Evolutionary conservation across 1,284 basidiomycete genomes (phyloP).

Genomic region (Peniophora sp.): DNA sequence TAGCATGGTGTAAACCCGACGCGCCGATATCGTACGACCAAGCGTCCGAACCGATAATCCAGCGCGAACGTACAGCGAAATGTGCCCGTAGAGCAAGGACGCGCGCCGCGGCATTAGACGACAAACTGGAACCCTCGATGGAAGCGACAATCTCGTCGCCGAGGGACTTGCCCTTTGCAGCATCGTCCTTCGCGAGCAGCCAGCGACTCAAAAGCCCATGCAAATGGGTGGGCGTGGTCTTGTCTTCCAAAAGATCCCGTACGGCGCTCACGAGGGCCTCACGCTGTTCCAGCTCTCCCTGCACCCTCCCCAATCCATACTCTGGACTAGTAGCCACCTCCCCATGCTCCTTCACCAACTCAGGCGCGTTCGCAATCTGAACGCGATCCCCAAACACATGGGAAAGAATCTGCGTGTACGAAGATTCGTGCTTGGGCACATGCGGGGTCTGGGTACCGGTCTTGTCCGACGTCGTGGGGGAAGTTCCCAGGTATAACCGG

Average conservation of each 20-base stretch:
- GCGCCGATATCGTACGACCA: slow-evolving; percentile 97
- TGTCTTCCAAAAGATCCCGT: slow-evolving; percentile 48
- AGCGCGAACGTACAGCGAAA: slow-evolving; percentile 67
- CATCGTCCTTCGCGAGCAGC: slow-evolving; percentile 63
- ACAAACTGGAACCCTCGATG: slow-evolving; percentile 38
- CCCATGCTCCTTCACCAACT: slow-evolving; percentile 62
- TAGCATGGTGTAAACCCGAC: slow-evolving; percentile 93
- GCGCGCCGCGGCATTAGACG: slow-evolving; percentile 39
- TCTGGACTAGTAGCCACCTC: slow-evolving; percentile 81
- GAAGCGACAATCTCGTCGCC: slow-evolving; percentile 52
- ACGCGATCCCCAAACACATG: slow-evolving; percentile 82
- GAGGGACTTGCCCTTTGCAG: slow-evolving; percentile 48
- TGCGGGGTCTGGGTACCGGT: slow-evolving; percentile 34
- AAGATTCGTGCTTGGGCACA: slow-evolving; percentile 82
- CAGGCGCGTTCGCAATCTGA: slow-evolving; percentile 80
- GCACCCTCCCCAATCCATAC: slow-evolving; percentile 87
- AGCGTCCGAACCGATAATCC: slow-evolving; percentile 97
- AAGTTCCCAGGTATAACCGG: slow-evolving; percentile 38
- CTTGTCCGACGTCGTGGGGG: slow-evolving; percentile 11
- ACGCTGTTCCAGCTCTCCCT: slow-evolving; percentile 73
- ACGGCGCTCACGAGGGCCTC: slow-evolving; percentile 56
- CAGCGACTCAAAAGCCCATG: slow-evolving; percentile 71
- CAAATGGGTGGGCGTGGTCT: slow-evolving; percentile 44
- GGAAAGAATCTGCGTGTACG: slow-evolving; percentile 86
- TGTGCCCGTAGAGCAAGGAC: slow-evolving; percentile 55